Base-by-base conservation (phyloP, 108 stramenopile species). In the Aureococcus anophagefferens region DNA sequence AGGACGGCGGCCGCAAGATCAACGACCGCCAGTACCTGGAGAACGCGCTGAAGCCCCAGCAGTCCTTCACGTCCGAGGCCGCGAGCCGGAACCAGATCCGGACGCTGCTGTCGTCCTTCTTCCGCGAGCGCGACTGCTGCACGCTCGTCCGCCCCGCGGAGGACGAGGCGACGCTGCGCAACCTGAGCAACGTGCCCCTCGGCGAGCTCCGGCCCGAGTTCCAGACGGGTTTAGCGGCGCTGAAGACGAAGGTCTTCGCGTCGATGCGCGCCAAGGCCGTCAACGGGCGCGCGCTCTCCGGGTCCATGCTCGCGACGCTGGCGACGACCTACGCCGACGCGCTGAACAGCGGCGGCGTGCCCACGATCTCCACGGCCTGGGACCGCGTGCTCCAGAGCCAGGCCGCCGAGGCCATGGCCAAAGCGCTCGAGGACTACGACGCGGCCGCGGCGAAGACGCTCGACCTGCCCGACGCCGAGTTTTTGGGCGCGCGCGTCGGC, bases 281-380 rank as follows among this genome's bases (percentile, higher is more conserved):
- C 44, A 35, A 46, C 35, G 74, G 74, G 4, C 69, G 70, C 40
- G 13, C 63, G 0, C 29, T 79, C 30, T n/a, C 28, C 65, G 78
- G 78, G 11, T 15, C 73, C 36, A 72, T 79, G 69, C 66, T 79
- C 37, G 74, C 16, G 32, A 46, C 45, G 25, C 73, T 79, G 30
- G 73, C 70, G 29, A 1, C 5, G 21, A 46, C 66, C n/a, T 79
- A 74, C n/a, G 68, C 70, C 17, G 44, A 32, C 14, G 70, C 68
- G 21, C 16, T 79, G 29, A 79, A 79, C 62, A 30, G 33, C 18
- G 67, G 65, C 30, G 45, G 62, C 29, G 70, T 69, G 13, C 78
- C 78, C 21, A 51, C 51, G 35, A 79, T 79, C 36, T 64, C 63
- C 37, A 72, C 68, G n/a, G 73, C 78, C 37, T 79, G 74, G 67